These are phyloP conservation scores for Acacia crassicarpa DNA, from an alignment of 306 rosid genomes.

Conservation along the genomic window DNA sequence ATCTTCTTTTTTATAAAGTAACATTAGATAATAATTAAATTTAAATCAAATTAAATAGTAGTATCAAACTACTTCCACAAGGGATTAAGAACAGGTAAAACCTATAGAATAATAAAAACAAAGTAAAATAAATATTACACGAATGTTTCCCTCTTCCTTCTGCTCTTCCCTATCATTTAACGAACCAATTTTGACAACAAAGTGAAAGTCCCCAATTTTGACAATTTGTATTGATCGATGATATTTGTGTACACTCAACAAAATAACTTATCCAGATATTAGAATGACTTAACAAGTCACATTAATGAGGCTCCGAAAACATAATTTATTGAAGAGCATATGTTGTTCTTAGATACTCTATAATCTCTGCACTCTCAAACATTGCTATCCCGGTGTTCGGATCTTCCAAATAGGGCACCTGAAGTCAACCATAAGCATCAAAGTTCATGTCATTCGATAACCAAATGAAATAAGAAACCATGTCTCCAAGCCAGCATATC, in stretches of 20 bases:
- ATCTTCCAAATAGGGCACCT: conserved; percentile 93
- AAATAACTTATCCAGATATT: background rate
- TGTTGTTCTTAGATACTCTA: conserved; percentile 79
- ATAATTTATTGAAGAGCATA: conserved; percentile 59
- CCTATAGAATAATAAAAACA: background rate
- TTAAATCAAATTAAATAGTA: background rate
- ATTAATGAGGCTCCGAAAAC: conserved; percentile 2
- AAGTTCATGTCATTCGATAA: conserved; percentile 2
- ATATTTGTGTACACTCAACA: conserved; percentile 2
- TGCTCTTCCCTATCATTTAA: background rate
- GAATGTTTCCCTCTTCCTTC: background rate
- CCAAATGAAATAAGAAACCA: conserved; percentile 4
- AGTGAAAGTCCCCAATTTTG: background rate
- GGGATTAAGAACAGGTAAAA: background rate
- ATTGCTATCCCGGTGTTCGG: conserved; percentile 92
- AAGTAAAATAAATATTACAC: background rate
- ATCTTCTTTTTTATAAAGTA: too few relatives aligned
- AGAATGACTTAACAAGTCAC: conserved; percentile 4
- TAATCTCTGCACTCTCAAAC: conserved; percentile 96
- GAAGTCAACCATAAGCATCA: conserved; percentile 32
- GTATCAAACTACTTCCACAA: background rate
- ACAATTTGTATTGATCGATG: background rate
- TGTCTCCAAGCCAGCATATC: conserved; percentile 20
- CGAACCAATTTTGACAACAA: background rate
- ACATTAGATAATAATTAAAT: too few relatives aligned